These are phyloP conservation scores for Scopulariopsis brevicaulis DNA, from an alignment of 2,329 filamentous ascomycete species.

Conservation along the genomic window DNA sequence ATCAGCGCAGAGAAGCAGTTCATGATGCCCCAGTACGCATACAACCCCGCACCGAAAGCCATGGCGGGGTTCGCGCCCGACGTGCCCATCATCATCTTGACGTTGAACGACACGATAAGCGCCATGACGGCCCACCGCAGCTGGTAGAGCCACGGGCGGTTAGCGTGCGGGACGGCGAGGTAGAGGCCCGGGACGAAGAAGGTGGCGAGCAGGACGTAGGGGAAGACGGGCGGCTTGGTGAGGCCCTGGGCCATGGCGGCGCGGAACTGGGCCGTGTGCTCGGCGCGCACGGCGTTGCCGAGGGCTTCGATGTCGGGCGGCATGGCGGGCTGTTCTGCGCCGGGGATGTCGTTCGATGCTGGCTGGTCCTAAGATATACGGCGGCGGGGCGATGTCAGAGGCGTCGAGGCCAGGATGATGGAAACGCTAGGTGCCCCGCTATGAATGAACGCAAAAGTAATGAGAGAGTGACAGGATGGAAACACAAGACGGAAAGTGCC, in stretches of 20 bases:
- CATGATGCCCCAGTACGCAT: constrained; percentile 37
- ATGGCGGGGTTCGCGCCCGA: constrained; percentile 39
- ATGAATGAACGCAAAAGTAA: not conserved
- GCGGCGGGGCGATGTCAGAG: not conserved
- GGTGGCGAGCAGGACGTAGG: constrained; percentile 34
- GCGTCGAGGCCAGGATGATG: not conserved
- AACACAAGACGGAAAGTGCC: too few relatives aligned
- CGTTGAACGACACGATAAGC: constrained; percentile 29
- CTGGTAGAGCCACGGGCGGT: constrained; percentile 35
- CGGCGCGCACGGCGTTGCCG: constrained; percentile 10
- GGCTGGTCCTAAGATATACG: not conserved
- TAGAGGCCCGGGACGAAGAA: constrained; percentile 41
- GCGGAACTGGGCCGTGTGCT: constrained; percentile 24
- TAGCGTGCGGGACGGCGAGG: constrained; percentile 41
- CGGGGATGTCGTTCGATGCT: not conserved
- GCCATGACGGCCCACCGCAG: constrained; percentile 36
- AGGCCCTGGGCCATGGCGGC: constrained; percentile 23
- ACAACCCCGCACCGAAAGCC: constrained; percentile 38
- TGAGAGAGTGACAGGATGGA: not conserved
- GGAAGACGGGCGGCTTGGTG: constrained; percentile 37
- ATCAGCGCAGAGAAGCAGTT: constrained; percentile 37
- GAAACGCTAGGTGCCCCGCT: not conserved
- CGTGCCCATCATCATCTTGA: constrained; percentile 24
- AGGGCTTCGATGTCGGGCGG: constrained; percentile 2
- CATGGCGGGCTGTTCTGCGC: not conserved